Evolutionary conservation across 345 rosid genomes (phyloP), one percentile per base, ranked within the genome.

Genomic region (Rhizophora apiculata): DNA sequence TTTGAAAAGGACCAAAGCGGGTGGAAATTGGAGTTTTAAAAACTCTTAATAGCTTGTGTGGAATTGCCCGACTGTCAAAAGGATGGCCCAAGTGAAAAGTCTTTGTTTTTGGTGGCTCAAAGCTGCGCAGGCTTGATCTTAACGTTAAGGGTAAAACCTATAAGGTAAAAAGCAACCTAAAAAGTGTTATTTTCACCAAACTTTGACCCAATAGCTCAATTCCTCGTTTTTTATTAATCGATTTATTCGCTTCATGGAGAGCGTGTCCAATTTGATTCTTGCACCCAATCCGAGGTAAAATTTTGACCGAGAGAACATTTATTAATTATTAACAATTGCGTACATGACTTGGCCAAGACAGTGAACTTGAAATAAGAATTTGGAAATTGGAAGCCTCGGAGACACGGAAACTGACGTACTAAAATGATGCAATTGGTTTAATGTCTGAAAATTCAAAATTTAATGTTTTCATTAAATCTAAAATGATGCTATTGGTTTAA

Each of bases 21-120:
- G 18, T 43, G 70, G 21, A 39, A 62, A 18, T 62, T 53, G 62
- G 49, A 52, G 8, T 67, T 26, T 54, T 65, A 65, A 43, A 78
- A 79, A 68, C 68, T 68, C 62, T 59, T 66, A 69, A 69, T 61
- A 54, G 43, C 46, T 9, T 8, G 13, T 0, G 46, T 39, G 46
- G 46, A 39, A 10, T 39, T 39, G 13, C 46, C 46, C 15, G 10
- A 39, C 10, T 2, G 46, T 9, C 61, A 61, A 22, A 60, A 8
- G 51, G 22, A 31, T 73, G 56, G 58, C 73, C 34, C 30, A 30
- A 56, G 32, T 16, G 29, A 73, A 59, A 70, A 48, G 61, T 52
- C 18, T 36, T 59, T 61, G 32, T 54, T 43, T 54, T 61, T 16
- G 18, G 59, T 64, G 55, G 71, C 60, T 60, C 26, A 13, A 43